Evolutionary conservation across 2,329 filamentous ascomycete species (phyloP), one percentile per base, ranked within the genome.

Genomic region (Sporothrix protearum): DNA sequence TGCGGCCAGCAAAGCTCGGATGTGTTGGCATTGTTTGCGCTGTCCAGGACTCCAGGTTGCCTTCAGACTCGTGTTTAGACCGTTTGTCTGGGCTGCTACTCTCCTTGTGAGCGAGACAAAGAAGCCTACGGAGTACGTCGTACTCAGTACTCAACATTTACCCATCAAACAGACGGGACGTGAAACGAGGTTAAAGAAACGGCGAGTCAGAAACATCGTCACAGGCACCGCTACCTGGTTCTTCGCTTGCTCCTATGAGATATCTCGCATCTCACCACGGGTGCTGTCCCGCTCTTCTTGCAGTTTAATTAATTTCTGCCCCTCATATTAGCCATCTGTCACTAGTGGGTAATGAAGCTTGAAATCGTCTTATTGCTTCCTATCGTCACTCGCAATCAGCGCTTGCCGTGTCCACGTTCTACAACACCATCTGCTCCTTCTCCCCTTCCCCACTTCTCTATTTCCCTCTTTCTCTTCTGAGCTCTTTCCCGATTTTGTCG

Each of bases 21-120:
- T 59, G 51, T 36, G 51, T 69, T 69, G 51, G 67, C 51, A 69
- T 45, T 59, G 67, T 57, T 69, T 22, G 36, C 51, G 10, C 16
- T 36, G 57, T 69, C 51, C 51, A 30, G 49, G 36, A 7, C 19
- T 33, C 63, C 22, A 66, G 22, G 16, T 47, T 42, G 39, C 16
- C 1, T 36, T 9, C 33, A 19, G 14, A 8, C 30, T 9, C n/a
- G n/a, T n/a, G n/a, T n/a, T n/a, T n/a, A n/a, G n/a, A n/a, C n/a
- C n/a, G n/a, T n/a, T n/a, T n/a, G n/a, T n/a, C n/a, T n/a, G n/a
- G 12, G 16, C 55, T n/a, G 28, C 55, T 19, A 5, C n/a, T 59
- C 3, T 14, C 7, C 36, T 57, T 51, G 49, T 51, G 49, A 51
- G n/a, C n/a, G 22, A 49, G 19, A 16, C 45, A 16, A 49, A 16